These are phyloP conservation scores for Penicillium paxilli DNA, from an alignment of 495 filamentous ascomycete species.

Conservation along the genomic window DNA sequence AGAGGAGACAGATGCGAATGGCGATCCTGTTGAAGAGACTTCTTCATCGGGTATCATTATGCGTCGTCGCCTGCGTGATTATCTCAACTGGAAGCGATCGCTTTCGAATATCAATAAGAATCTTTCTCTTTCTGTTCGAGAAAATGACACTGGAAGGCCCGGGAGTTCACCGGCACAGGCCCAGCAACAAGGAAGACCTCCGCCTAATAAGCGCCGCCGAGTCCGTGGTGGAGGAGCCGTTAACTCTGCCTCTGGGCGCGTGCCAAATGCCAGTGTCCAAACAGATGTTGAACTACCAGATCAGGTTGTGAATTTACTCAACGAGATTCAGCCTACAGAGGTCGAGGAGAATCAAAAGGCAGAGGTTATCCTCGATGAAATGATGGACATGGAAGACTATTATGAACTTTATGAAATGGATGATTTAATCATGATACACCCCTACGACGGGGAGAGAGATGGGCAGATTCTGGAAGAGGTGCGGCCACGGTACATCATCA, in stretches of 20 bases:
- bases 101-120: conserved; percentile 87
- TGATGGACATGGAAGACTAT: conserved; percentile 89
- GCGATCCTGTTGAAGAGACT: conserved; percentile 46
- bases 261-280: conserved; percentile 67
- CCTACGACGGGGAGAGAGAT: conserved; percentile 94
- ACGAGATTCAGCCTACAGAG: conserved; percentile 67
- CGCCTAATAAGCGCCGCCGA: conserved; percentile 84
- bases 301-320: conserved; percentile 67
- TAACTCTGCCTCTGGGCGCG: conserved; percentile 54
- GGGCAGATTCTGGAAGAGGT: conserved; percentile 93
- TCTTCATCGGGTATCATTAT: conserved; percentile 85
- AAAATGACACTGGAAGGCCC: conserved; percentile 7
- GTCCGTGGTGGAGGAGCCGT: conserved; percentile 76
- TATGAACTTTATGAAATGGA: conserved; percentile 93
- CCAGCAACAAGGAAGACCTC: conserved; percentile 59
- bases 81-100: conserved; percentile 88
- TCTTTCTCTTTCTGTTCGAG: conserved; percentile 37
- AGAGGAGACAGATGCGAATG: conserved; percentile 24
- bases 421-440: conserved; percentile 83
- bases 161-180: conserved; percentile 25
- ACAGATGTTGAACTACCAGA: conserved; percentile 78
- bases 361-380: conserved; percentile 75
- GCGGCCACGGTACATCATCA: conserved; percentile 91
- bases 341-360: conserved; percentile 63
- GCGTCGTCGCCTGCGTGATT: conserved; percentile 81